A percentile compares a stretch with the other conserved stretches of the same genome.
These are phyloP conservation scores for Verticillium longisporum DNA, from an alignment of 2,329 filamentous ascomycete genomes.

Conservation along the genomic window DNA sequence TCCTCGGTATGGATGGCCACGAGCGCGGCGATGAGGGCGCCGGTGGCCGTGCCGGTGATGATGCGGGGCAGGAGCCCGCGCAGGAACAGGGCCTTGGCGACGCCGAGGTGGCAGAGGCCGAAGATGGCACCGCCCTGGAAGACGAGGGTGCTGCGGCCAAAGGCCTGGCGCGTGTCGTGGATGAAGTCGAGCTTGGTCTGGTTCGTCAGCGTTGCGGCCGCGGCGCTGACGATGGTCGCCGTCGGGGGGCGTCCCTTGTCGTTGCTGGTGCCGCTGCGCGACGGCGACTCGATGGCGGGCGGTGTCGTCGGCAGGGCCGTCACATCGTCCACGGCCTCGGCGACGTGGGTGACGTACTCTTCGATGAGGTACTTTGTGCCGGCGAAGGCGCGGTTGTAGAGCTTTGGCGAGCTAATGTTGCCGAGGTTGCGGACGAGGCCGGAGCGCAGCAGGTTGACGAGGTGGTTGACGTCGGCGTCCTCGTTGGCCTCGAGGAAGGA, in stretches of 20 bases:
- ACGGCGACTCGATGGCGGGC: conserved; percentile 7
- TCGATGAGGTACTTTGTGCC: conserved; percentile 89
- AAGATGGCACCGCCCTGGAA: conserved; percentile 89
- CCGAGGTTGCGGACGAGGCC: conserved; percentile 80
- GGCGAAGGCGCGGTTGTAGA: conserved; percentile 80
- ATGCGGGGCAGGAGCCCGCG: conserved; percentile 79
- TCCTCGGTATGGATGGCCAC: conserved; percentile 84
- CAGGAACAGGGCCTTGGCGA: conserved; percentile 80
- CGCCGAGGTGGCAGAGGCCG: conserved; percentile 81
- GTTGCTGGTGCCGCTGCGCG: neutral
- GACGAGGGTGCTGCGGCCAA: conserved; percentile 79
- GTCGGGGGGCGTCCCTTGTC: neutral
- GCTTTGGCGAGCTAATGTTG: conserved; percentile 73
- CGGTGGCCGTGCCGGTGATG: conserved; percentile 85
- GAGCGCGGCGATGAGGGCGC: conserved; percentile 80
- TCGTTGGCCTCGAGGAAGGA: conserved; percentile 64
- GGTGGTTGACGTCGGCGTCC: conserved; percentile 62
- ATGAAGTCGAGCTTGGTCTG: conserved; percentile 81
- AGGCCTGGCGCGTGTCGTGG: conserved; percentile 80
- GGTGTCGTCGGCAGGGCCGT: conserved; percentile 55
- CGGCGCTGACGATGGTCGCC: conserved; percentile 22
- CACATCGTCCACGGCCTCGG: conserved; percentile 74
- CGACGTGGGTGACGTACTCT: conserved; percentile 80
- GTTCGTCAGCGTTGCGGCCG: conserved; percentile 45
- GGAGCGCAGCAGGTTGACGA: conserved; percentile 75